A percentile compares a stretch with the other conserved stretches of the same genome.
phyloP scores from a whole-genome alignment of 768 basidiomycete species.

The Candolleomyces aberdarensis region DNA sequence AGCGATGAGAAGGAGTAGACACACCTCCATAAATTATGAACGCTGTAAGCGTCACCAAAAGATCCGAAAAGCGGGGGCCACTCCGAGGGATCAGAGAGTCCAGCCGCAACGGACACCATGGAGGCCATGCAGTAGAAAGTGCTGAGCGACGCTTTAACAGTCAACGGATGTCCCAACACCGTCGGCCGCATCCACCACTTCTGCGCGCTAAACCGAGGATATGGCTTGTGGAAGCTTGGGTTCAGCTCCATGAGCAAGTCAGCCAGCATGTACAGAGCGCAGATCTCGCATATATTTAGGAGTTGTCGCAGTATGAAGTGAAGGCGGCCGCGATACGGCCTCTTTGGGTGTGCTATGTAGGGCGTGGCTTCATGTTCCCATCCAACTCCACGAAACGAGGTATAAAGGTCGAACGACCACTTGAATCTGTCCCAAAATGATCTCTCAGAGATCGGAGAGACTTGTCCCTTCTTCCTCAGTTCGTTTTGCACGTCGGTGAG shows the following conservation, averaged over 20 bases:
- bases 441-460: background rate
- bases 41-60: background rate
- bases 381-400: background rate
- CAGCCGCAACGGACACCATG: background rate
- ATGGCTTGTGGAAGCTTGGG: background rate
- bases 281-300: background rate
- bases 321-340: background rate
- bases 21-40: background rate
- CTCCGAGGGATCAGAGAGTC: background rate
- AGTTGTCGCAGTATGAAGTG: background rate
- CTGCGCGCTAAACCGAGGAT: background rate
- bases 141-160: background rate
- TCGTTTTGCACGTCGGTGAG: background rate
- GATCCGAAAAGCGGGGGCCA: background rate
- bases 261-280: background rate
- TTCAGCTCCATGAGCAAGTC: background rate
- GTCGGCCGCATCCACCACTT: background rate
- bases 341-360: background rate
- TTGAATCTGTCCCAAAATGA: background rate
- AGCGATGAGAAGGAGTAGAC: background rate
- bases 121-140: background rate
- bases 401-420: background rate
- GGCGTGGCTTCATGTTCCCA: background rate
- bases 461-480: background rate
- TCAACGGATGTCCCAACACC: background rate